A percentile compares a stretch with the other conserved stretches of the same genome.
These are phyloP conservation scores for Chenopodium quinoa DNA, from an alignment of 148 eudicot species.

Conservation along the genomic window DNA sequence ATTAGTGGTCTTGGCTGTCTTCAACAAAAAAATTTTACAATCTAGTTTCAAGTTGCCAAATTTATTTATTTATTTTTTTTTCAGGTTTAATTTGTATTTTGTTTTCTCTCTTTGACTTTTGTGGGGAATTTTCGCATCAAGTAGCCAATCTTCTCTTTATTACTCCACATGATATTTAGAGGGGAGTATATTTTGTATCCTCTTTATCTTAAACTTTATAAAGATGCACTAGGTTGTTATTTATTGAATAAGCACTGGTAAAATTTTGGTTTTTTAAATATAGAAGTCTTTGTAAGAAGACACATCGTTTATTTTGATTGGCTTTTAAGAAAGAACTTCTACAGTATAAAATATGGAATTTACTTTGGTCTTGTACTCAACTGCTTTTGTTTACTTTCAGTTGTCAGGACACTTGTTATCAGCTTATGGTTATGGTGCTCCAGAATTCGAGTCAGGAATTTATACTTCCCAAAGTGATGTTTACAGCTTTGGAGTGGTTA, in stretches of 20 bases:
- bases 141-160: not conserved
- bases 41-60: too few species aligned
- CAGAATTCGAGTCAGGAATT: conserved; percentile 91
- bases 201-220: not conserved
- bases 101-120: not conserved
- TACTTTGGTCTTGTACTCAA: not conserved
- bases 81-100: too few species aligned
- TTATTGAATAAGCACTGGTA: not conserved
- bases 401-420: conserved; percentile 81
- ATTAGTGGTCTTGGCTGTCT: too few species aligned
- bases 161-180: not conserved
- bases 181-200: not conserved
- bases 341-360: not conserved
- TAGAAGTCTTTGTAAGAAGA: not conserved
- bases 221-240: not conserved
- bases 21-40: too few species aligned
- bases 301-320: not conserved
- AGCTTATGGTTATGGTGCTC: conserved; percentile 91
- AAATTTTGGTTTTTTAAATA: not conserved
- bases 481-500: conserved; percentile 96
- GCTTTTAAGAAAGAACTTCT: not conserved
- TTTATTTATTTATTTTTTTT: too few species aligned
- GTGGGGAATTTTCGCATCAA: not conserved
- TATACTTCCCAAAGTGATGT: conserved; percentile 86
- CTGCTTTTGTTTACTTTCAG: conserved; percentile 41